Evolutionary conservation across 192 early-diverging fungal genomes (phyloP), one percentile per base, ranked within the genome.

Genomic region (Rhizoclosmatium globosum): DNA sequence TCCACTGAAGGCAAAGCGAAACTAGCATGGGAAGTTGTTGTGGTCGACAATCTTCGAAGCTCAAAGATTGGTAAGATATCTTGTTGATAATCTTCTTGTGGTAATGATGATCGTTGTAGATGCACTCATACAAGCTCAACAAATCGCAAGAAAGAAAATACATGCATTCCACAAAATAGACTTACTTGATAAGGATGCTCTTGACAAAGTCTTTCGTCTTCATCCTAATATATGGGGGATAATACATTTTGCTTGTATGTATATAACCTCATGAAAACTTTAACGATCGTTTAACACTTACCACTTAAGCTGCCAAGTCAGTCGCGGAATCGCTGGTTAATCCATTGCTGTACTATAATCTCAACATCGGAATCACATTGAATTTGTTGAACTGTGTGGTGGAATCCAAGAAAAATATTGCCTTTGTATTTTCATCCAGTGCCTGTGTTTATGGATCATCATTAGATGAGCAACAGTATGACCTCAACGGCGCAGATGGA

Each of bases 371-470:
- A 2, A 92, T 92, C 53, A 92, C 94, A 11, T 79, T 95, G 42
- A 92, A 89, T 78, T 79, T 96, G 56, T 70, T 96, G 15, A 83
- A 89, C 45, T 84, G 88, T 58, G 94, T 47, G 11, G 31, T 19
- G 13, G 47, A 47, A 38, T 31, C 60, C 38, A 2, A 31, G 3
- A 41, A 42, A 94, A 93, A 91, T 93, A 56, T 91, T 89, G 64
- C 87, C 92, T 78, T 89, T 95, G 91, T 96, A 31, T 96, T 96
- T 71, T 95, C 94, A 53, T 92, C 91, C 2, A 93, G 92, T 48
- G 94, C 94, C 2, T 93, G 94, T 31, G 93, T 95, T 9, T 96
- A 94, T 86, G 92, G 74, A 41, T n/a, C 23, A 31, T 59, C 74
- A 3, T 41, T 76, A 7, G 74, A 76, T 41, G 53, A 76, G 15